Base-by-base conservation (phyloP, 495 filamentous ascomycete species). In the Xylaria curta region DNA sequence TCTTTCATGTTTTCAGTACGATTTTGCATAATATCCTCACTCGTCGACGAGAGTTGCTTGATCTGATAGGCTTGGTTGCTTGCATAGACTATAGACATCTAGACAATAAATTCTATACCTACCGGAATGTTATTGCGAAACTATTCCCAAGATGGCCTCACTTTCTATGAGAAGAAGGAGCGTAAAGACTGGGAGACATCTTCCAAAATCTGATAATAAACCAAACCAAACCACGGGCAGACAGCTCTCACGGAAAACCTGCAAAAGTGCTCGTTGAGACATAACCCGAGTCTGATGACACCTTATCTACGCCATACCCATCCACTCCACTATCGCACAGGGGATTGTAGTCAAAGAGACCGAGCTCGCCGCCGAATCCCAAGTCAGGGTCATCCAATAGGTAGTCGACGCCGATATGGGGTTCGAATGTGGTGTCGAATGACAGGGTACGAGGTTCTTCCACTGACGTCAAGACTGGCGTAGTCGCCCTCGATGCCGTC, bases 221-320 rank as follows among this genome's bases (percentile, higher is more conserved):
- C 24, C 10, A 24, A 63, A 63, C 28, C n/a, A 10, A 44, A 1
- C 28, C 31, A 33, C 51, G 36, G n/a, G 33, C n/a, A 44, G 68
- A 0, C 4, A 21, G 15, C 65, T 46, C 74, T 38, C 59, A 56
- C 17, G 44, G 59, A 17, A 51, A 60, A 10, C 65, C 69, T 47
- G 71, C 72, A 28, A 61, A 61, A 3, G 74, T 74, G 42, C 66
- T 69, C 49, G 69, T 77, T 2, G 77, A 77, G 51, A 66, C 72
- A 67, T 77, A 78, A 0, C 77, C 77, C 33, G 77, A 77, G 42
- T 77, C 77, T 33, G 72, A 74, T 51, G 62, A 59, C 24, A 49
- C 24, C 26, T 73, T 72, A 5, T 76, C 75, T 21, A 71, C 31
- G 53, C 67, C 26, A 40, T 63, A 44, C 12, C 59, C 73, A 13